Evolutionary conservation across 176 grass and related monocot genomes (phyloP).

Genomic region (Tillandsia fasciculata): DNA sequence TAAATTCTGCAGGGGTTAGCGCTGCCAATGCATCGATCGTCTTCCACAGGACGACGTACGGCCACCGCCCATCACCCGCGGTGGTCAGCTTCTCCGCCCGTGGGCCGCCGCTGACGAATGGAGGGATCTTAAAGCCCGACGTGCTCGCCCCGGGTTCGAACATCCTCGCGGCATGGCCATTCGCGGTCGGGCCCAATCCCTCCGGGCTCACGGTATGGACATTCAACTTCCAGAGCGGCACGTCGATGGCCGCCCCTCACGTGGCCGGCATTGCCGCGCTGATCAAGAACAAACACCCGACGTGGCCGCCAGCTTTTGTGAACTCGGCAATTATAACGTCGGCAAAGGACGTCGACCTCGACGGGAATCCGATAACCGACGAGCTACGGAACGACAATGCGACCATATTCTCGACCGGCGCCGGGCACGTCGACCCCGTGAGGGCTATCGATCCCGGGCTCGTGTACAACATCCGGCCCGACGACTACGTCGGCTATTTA

Average conservation of each 20-base stretch:
- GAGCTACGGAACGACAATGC: slow-evolving; percentile 20
- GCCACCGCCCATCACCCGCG: slow-evolving; percentile 32
- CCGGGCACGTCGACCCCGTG: slow-evolving; percentile 31
- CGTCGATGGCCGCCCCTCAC: slow-evolving; percentile 72
- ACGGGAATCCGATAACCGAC: slow-evolving; percentile 30
- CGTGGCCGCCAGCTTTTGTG: slow-evolving; percentile 47
- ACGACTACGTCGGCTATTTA: slow-evolving; percentile 39
- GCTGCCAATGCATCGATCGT: slow-evolving; percentile 26
- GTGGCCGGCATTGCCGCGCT: slow-evolving; percentile 41
- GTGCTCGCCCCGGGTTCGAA: slow-evolving; percentile 58
- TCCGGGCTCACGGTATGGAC: background rate
- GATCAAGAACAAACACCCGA: slow-evolving; percentile 35
- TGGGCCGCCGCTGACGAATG: slow-evolving; percentile 25
- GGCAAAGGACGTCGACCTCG: slow-evolving; percentile 21
- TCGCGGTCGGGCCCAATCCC: slow-evolving; percentile 6
- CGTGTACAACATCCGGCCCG: slow-evolving; percentile 33
- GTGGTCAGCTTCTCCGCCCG: slow-evolving; percentile 50
- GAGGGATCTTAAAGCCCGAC: slow-evolving; percentile 58
- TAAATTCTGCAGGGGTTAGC: background rate
- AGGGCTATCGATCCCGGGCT: slow-evolving; percentile 46
- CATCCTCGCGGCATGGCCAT: slow-evolving; percentile 57
- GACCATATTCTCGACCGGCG: slow-evolving; percentile 32
- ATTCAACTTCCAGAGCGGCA: slow-evolving; percentile 48
- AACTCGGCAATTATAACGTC: slow-evolving; percentile 74
- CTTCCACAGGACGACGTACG: slow-evolving; percentile 33